phyloP scores from a whole-genome alignment of 108 stramenopile species.

The Skeletonema menzelii region DNA sequence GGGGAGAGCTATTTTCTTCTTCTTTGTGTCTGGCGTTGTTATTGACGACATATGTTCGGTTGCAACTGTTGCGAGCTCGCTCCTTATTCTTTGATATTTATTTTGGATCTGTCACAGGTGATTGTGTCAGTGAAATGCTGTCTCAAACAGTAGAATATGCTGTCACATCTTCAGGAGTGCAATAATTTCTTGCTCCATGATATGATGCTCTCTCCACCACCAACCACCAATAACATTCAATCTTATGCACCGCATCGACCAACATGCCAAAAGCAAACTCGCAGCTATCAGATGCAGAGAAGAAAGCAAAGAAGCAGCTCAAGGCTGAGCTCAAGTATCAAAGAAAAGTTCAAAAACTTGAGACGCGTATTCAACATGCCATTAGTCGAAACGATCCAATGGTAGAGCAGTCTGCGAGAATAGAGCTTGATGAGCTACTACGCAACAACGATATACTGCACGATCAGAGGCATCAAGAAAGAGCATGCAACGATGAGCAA shows the following conservation, averaged over 20 bases:
- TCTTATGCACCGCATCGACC: too few species aligned
- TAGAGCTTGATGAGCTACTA: slow-evolving; percentile 44
- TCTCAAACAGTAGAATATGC: not conserved
- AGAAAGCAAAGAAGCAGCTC: slow-evolving; percentile 34
- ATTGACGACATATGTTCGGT: slow-evolving; percentile 6
- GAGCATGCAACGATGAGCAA: not conserved
- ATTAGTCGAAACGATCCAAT: slow-evolving; percentile 51
- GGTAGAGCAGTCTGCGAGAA: slow-evolving; percentile 43
- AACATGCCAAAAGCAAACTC: not conserved
- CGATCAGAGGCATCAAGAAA: not conserved
- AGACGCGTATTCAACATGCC: slow-evolving; percentile 60
- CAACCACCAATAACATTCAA: too few species aligned
- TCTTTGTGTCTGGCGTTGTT: slow-evolving; percentile 19
- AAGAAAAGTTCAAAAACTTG: slow-evolving; percentile 44
- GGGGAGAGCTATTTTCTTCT: slow-evolving; percentile 45
- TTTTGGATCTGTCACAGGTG: not conserved
- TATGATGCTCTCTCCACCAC: not conserved
- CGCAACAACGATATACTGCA: not conserved
- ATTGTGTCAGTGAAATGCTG: not conserved
- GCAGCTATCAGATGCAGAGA: slow-evolving; percentile 20
- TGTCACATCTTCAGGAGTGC: not conserved
- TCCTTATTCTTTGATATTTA: too few species aligned
- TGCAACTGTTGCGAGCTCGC: not conserved
- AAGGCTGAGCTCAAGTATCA: slow-evolving; percentile 54
- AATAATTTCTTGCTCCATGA: not conserved